Evolutionary conservation across 768 basidiomycete genomes (phyloP).

Genomic region (Macrolepiota dolichaula): DNA sequence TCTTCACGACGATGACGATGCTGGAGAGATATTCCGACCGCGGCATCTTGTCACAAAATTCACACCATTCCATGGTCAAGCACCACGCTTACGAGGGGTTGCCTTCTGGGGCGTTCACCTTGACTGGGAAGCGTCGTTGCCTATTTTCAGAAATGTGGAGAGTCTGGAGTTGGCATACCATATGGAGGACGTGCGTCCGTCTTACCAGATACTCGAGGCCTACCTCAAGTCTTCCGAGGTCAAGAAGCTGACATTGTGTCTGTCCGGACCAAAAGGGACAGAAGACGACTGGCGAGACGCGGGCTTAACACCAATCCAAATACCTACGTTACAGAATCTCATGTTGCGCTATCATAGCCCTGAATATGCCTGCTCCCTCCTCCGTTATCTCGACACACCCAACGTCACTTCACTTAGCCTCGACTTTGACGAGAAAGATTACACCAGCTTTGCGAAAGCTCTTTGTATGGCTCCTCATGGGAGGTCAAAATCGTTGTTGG

Average conservation of each 20-base stretch:
- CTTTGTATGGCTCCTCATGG: constrained; percentile 38
- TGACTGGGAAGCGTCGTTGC: constrained; percentile 51
- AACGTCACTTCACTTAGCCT: constrained; percentile 42
- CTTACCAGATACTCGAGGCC: constrained; percentile 46
- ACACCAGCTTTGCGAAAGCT: constrained; percentile 40
- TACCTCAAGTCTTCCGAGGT: constrained; percentile 59
- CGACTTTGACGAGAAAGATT: constrained; percentile 58
- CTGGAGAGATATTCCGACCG: constrained; percentile 34
- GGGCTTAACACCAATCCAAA: constrained; percentile 30
- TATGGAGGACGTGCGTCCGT: constrained; percentile 58
- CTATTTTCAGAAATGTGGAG: constrained; percentile 41
- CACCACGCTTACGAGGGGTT: constrained; percentile 47
- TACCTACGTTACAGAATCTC: constrained; percentile 37
- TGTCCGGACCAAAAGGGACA: constrained; percentile 50
- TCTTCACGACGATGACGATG: constrained; percentile 46
- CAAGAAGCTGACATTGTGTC: constrained; percentile 44
- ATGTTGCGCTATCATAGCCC: constrained; percentile 36
- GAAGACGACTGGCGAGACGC: constrained; percentile 36
- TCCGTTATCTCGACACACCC: constrained; percentile 36
- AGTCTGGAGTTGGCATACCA: constrained; percentile 64
- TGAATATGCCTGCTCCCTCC: constrained; percentile 34
- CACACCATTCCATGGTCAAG: constrained; percentile 50
- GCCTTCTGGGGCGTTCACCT: constrained; percentile 70
- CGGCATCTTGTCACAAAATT: constrained; percentile 36
- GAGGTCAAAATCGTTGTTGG: constrained; percentile 42